These are phyloP conservation scores for Boletus reticulatus DNA, from an alignment of 768 basidiomycete species.

Conservation along the genomic window DNA sequence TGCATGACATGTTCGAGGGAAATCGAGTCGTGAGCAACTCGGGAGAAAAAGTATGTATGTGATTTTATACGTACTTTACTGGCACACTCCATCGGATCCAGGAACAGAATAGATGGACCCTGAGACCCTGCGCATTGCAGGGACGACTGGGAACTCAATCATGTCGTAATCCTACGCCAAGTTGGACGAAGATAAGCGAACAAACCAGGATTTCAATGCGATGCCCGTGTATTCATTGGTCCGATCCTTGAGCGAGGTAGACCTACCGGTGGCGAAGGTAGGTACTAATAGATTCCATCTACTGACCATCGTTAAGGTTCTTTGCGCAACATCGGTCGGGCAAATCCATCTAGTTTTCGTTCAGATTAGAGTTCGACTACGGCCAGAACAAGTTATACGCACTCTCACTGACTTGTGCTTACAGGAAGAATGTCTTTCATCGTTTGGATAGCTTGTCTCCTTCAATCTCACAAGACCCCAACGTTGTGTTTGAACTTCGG, in stretches of 20 bases:
- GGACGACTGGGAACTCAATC: background rate
- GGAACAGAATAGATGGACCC: no score
- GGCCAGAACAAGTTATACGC: slow-evolving; percentile 5
- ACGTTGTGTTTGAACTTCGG: background rate
- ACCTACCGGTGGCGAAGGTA: slow-evolving; percentile 50
- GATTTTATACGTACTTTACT: background rate
- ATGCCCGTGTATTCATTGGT: slow-evolving; percentile 45
- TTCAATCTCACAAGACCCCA: background rate
- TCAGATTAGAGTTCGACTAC: slow-evolving; percentile 51
- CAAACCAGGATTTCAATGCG: background rate
- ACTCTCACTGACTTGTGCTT: slow-evolving; percentile 53
- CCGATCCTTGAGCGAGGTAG: slow-evolving; percentile 57
- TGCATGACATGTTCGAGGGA: background rate
- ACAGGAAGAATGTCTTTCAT: slow-evolving; percentile 50
- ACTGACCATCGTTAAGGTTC: no score
- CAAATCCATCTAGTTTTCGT: slow-evolving; percentile 58
- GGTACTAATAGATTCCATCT: slow-evolving; percentile 14
- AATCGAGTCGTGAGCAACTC: background rate
- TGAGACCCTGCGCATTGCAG: background rate
- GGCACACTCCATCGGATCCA: no score
- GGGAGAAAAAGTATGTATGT: background rate
- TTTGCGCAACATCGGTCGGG: slow-evolving; percentile 46
- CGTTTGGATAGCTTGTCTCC: background rate
- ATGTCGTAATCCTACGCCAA: background rate
- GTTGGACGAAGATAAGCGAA: background rate